Base-by-base conservation (phyloP, 1,284 basidiomycete genomes). In the Tilletia walkeri region DNA sequence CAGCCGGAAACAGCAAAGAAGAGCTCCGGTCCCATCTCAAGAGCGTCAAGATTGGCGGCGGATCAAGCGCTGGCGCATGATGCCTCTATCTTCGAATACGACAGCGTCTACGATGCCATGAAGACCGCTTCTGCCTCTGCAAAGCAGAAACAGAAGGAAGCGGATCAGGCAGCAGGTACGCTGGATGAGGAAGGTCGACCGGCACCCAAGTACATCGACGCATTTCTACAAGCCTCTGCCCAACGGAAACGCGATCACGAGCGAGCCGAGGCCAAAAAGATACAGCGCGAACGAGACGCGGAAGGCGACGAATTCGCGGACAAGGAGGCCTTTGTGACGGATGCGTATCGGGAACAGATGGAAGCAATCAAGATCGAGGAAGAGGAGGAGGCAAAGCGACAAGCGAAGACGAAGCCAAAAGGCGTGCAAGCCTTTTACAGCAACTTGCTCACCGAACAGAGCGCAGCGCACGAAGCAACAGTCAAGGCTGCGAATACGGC, bases 231-330 rank as follows among this genome's bases (percentile, higher is more conserved):
- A n/a, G 89, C 92, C 7, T 94, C 96, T 30, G 90, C 90, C 59
- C 92, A 92, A 53, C 89, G 96, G 45, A 90, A 91, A 79, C 86
- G 96, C 56, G 96, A 99, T 83, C 88, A 92, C 77, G 84, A 97
- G n/a, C 88, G 95, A 69, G 96, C 96, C 0, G 95, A 99, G 84
- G 94, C 99, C 85, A 98, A 98, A 87, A 92, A 95, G 90, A 91
- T 98, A 78, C 92, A 95, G 84, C 88, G 89, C 65, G 95, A 99
- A 83, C 88, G 96, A 24, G 93, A 95, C 83, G 86, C 88, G 34
- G 96, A 99, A 85, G 96, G 96, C 0, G 94, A 95, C 74, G 89
- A 95, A 84, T 99, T 94, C 84, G 88, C 87, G 65, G 95, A 93
- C 85, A 99, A 95, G 86, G 96, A 99, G 73, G 88, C 90, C 30